Conservation (phyloP, 2,329 filamentous ascomycete species). For the Pseudocercospora fuligena region DNA sequence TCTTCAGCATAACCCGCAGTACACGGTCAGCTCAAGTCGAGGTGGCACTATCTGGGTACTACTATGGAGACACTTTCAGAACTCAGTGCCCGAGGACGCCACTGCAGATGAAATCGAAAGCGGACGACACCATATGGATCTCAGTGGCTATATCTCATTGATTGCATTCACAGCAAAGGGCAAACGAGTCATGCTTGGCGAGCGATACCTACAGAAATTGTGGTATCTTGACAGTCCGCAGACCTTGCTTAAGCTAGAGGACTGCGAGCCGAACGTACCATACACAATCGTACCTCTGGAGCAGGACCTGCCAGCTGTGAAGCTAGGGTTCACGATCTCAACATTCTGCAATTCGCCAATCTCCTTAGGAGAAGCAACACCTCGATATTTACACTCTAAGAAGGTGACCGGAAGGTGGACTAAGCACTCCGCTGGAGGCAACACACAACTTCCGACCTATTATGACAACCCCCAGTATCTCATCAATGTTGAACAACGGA, state of each 20-base stretch:
- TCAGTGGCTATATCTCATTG: slow-evolving; percentile 81
- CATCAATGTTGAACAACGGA: slow-evolving; percentile 61
- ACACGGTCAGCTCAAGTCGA: slow-evolving; percentile 57
- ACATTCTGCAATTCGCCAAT: slow-evolving; percentile 73
- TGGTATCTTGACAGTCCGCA: slow-evolving; percentile 96
- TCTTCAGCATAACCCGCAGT: slow-evolving; percentile 69
- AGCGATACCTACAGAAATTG: slow-evolving; percentile 72
- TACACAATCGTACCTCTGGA: slow-evolving; percentile 76
- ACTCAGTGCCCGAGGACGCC: slow-evolving; percentile 33
- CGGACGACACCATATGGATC: slow-evolving; percentile 47
- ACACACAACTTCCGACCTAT: slow-evolving; percentile 75
- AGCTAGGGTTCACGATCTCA: slow-evolving; percentile 85
- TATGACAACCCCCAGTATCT: slow-evolving; percentile 87
- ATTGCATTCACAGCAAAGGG: slow-evolving; percentile 77
- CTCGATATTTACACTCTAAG: slow-evolving; percentile 64
- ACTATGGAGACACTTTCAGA: slow-evolving; percentile 77
- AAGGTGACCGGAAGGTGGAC: slow-evolving; percentile 74
- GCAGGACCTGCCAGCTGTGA: slow-evolving; percentile 72
- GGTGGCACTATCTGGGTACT: slow-evolving; percentile 79
- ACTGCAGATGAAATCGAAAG: slow-evolving; percentile 45
- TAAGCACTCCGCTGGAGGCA: slow-evolving; percentile 79
- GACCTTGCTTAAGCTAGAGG: slow-evolving; percentile 77
- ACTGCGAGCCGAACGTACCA: slow-evolving; percentile 56
- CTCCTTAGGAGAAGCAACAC: slow-evolving; percentile 63
- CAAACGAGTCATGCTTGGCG: slow-evolving; percentile 72